Evolutionary conservation across 352 stramenopile genomes (phyloP), one percentile per base, ranked within the genome.

Genomic region (Pythium insidiosum): DNA sequence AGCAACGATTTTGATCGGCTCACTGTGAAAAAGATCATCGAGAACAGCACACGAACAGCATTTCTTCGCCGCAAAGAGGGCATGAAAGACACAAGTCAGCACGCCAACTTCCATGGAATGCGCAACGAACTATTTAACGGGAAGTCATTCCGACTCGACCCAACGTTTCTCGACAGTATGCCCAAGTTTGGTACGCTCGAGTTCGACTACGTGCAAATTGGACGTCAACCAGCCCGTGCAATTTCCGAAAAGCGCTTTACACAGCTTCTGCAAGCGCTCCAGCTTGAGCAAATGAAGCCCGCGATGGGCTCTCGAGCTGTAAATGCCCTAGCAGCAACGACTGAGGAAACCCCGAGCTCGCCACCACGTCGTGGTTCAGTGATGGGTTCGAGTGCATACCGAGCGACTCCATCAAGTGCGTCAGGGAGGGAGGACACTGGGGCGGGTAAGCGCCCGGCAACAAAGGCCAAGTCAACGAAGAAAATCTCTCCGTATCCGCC

Each of bases 31-130:
- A 86, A 87, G 45, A 50, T 90, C 26, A 58, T 90, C 11, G 78
- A 90, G 40, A 87, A 86, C 45, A 82, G 60, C 56, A 89, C 78
- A 46, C 76, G 77, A 33, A 87, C 74, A 19, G 68, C 73, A 13
- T 85, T 90, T 41, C 46, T 86, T 38, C 70, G 74, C 15, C 84
- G 82, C 41, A 82, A 80, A 43, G 38, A 63, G 5, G 72, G 68
- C 2, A 43, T 73, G 16, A 82, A 84, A 43, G 77, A 89, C 53
- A 87, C 73, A 12, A 84, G 67, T 29, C 73, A 89, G 55, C 77
- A 89, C 37, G 48, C 30, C 2, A 89, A 89, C 44, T 72, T 74
- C 43, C 77, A 89, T 33, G 76, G 77, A 16, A 87, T 89, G 43
- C 74, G 77, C 29, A 87, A 88, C 42, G 77, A 89, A 54, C 63